Evolutionary conservation across 2,329 filamentous ascomycete genomes (phyloP).

Genomic region (Bipolaris cookei): DNA sequence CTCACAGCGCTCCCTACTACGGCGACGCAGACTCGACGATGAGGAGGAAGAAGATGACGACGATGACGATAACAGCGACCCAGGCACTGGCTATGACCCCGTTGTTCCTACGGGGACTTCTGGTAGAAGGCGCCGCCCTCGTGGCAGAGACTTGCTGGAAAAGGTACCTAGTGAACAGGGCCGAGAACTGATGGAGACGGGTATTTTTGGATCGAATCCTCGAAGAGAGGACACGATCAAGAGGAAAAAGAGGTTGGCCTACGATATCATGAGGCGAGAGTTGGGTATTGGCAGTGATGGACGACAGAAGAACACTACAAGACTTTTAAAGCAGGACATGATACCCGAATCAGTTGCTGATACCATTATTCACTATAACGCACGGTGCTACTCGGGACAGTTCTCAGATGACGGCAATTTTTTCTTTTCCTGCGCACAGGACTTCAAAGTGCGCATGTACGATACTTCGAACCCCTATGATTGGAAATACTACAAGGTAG

Average conservation of each 20-base stretch:
- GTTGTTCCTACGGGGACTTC: conserved; percentile 45
- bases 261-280: conserved; percentile 80
- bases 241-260: conserved; percentile 66
- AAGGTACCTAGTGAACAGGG: conserved; percentile 83
- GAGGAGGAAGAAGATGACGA: conserved; percentile 51
- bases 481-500: conserved; percentile 94
- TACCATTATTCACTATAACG: conserved; percentile 84
- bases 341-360: conserved; percentile 80
- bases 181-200: conserved; percentile 78
- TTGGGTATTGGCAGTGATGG: conserved; percentile 70
- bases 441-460: conserved; percentile 96
- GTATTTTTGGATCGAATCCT: conserved; percentile 76
- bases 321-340: conserved; percentile 75
- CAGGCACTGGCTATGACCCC: conserved; percentile 43
- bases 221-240: conserved; percentile 59
- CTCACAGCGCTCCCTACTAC: conserved; percentile 24
- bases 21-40: conserved; percentile 29
- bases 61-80: conserved; percentile 50
- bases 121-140: conserved; percentile 49
- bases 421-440: conserved; percentile 90
- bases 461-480: conserved; percentile 94
- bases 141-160: conserved; percentile 67
- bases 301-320: conserved; percentile 65
- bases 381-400: conserved; percentile 90
- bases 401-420: conserved; percentile 98